Evolutionary conservation across 805 yeast genomes (phyloP), one percentile per base, ranked within the genome.

Genomic region (Yarrowia sp.): DNA sequence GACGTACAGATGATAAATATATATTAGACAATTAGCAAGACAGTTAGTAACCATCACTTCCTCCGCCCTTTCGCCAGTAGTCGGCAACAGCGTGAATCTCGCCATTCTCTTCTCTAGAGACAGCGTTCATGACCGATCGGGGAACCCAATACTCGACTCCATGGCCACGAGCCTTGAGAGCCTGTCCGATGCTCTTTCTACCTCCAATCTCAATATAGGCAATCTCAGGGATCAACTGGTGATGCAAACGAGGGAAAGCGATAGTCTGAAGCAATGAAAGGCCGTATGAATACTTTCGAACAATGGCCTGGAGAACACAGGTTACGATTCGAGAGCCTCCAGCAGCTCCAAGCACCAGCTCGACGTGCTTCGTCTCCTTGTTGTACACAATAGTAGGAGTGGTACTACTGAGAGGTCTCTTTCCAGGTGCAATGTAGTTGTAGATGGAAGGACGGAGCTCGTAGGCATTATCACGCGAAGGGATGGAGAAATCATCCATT

Each of bases 401-500:
- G 35, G 88, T 83, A 2, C 96, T 90, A 5, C 96, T 88, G 46
- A 93, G 78, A 1, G 99, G 98, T 67, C 98, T 80, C 70, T 87
- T 89, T 66, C 76, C 81, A 0, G 97, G 96, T 51, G 79, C 81
- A 28, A 92, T 83, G 71, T 83, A 89, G 74, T 93, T 93, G 79
- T 82, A 89, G 19, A 84, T 78, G 0, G 97, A 90, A 0, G 99
- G 96, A 10, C 84, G 82, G 56, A 93, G 81, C 26, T 87, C 88
- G 75, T 92, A 93, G 16, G 91, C 87, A 74, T 93, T 93, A 17
- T 82, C 79, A 8, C 81, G 77, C 16, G 82, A 79, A 1, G 95
- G 92, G 33, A 83, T 79, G 9, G 96, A 88, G 71, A 93, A 93
- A 73, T 93, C 98, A 75, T 93, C 98, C 97, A 93, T 92, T 74